Conservation (phyloP, 2,329 filamentous ascomycete species). For the Chaetomiaceae sp. region DNA sequence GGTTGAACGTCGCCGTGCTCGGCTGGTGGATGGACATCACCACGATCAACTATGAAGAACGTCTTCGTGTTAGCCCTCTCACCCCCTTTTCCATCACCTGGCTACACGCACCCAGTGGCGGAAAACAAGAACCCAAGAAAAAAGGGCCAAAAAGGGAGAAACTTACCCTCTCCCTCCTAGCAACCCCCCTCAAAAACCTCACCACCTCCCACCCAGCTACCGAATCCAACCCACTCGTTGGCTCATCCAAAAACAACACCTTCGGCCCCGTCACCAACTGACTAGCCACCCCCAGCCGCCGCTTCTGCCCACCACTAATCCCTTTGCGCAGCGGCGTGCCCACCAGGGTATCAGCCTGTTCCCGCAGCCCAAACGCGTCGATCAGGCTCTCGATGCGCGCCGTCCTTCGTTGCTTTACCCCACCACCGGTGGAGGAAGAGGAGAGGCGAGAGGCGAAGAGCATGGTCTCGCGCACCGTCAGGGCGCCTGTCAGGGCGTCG, state of each 20-base stretch:
- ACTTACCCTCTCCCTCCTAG: slow-evolving; percentile 58
- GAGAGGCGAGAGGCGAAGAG: slow-evolving; percentile 70
- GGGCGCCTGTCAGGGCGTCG: slow-evolving; percentile 73
- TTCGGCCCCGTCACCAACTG: slow-evolving; percentile 77
- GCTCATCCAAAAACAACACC: slow-evolving; percentile 78
- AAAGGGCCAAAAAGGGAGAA: background rate
- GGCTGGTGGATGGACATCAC: slow-evolving; percentile 84
- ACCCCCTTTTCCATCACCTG: background rate
- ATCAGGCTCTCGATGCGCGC: slow-evolving; percentile 63
- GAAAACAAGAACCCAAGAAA: background rate
- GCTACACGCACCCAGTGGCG: too few relatives aligned
- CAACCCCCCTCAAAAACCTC: slow-evolving; percentile 63
- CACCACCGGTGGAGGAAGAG: slow-evolving; percentile 36
- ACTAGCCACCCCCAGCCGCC: slow-evolving; percentile 71
- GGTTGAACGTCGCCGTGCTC: slow-evolving; percentile 69
- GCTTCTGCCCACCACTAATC: slow-evolving; percentile 80
- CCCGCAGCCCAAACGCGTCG: slow-evolving; percentile 65
- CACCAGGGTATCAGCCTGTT: slow-evolving; percentile 66
- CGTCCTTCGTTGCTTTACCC: slow-evolving; percentile 35
- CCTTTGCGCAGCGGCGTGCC: slow-evolving; percentile 81
- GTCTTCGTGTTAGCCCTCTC: background rate
- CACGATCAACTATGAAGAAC: slow-evolving; percentile 70
- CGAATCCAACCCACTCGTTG: slow-evolving; percentile 78
- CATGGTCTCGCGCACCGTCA: slow-evolving; percentile 77
- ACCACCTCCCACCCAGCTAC: slow-evolving; percentile 72